These are phyloP conservation scores for Candida lessepsii DNA, from an alignment of 805 yeast species.

Conservation along the genomic window DNA sequence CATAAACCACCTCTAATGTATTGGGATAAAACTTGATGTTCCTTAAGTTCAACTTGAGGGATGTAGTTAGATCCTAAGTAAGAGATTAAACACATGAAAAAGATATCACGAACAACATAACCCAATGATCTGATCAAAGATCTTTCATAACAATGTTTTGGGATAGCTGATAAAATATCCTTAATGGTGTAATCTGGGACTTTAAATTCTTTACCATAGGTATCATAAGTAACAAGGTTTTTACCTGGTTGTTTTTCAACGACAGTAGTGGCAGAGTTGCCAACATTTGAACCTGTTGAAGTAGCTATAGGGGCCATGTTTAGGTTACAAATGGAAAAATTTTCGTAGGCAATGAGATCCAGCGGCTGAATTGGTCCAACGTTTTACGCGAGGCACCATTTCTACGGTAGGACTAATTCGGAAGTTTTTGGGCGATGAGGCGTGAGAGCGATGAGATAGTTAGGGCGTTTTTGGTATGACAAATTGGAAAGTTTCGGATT, in stretches of 20 bases:
- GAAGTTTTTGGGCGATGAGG: too few species aligned
- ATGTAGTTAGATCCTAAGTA: constrained; percentile 42
- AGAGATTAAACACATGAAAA: constrained; percentile 43
- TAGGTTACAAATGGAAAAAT: too few species aligned
- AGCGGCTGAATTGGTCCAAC: too few species aligned
- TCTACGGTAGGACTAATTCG: too few species aligned
- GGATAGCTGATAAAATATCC: constrained; percentile 57
- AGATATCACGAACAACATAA: constrained; percentile 54
- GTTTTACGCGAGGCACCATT: too few species aligned
- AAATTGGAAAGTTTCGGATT: too few species aligned
- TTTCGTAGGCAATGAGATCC: constrained; percentile 1
- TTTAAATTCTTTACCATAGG: constrained; percentile 52
- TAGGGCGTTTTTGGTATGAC: too few species aligned
- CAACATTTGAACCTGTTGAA: constrained; percentile 1
- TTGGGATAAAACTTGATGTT: constrained; percentile 13
- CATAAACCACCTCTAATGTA: constrained; percentile 32
- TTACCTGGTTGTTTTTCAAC: background rate
- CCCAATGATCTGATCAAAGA: constrained; percentile 47
- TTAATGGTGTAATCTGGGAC: constrained; percentile 64
- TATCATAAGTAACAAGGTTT: constrained; percentile 40
- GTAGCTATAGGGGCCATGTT: constrained; percentile 2
- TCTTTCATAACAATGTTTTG: constrained; percentile 60
- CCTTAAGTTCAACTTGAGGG: constrained; percentile 34
- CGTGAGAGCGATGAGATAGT: too few species aligned
- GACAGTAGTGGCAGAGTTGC: constrained; percentile 1